phyloP scores from a whole-genome alignment of 495 filamentous ascomycete species.

The Penicillium verhagenii region DNA sequence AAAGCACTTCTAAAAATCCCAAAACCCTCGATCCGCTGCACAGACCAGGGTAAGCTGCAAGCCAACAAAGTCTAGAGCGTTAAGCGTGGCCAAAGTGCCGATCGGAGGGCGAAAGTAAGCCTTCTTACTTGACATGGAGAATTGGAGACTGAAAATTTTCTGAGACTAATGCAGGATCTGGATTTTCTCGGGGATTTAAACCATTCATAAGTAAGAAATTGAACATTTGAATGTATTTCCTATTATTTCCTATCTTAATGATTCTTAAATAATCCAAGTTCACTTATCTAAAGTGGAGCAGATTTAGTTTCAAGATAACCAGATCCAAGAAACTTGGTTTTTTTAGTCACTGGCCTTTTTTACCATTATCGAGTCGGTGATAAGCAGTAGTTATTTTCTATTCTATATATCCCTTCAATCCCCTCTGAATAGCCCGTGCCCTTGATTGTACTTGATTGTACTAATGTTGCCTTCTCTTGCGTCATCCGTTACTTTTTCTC shows the following conservation, averaged over 20 bases:
- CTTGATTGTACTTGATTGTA: background rate
- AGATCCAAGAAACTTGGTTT: background rate
- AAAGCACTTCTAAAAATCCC: background rate
- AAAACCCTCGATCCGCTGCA: background rate
- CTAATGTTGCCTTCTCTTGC: conserved; percentile 13
- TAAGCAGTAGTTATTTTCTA: no score
- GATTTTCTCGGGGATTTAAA: no score
- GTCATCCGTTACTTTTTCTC: conserved; percentile 19
- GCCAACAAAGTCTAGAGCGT: background rate
- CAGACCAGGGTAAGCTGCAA: conserved; percentile 1
- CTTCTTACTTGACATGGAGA: background rate
- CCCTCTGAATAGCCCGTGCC: no score
- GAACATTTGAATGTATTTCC: no score
- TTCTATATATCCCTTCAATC: no score
- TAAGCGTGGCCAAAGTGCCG: background rate
- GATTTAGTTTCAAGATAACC: no score
- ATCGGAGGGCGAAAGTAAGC: background rate
- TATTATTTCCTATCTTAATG: background rate
- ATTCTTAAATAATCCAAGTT: no score
- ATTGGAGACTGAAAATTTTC: background rate
- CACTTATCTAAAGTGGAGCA: background rate
- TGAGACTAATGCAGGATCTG: background rate
- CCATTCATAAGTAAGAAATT: no score
- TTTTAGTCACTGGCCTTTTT: background rate
- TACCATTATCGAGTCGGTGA: no score